Base-by-base conservation (phyloP, 169 alveolate genomes). In the Plasmodium inui region DNA sequence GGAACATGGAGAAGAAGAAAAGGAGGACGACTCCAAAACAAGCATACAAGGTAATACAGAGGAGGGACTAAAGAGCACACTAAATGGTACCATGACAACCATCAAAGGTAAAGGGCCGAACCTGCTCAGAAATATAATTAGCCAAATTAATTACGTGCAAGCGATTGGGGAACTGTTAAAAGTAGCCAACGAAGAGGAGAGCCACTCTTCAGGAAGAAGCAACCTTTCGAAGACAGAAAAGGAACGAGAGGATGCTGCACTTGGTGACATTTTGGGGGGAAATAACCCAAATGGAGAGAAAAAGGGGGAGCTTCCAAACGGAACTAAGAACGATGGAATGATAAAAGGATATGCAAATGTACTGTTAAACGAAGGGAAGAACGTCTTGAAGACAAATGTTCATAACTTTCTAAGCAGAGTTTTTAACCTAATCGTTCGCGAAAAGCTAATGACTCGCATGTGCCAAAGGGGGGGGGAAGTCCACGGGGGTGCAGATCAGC, bases 401-500 rank as follows among this genome's bases (percentile, higher is more conserved):
- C 53, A 46, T 26, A 34, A 22, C 5, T 76, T 74, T 34, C 67
- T 86, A 32, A 86, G 70, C 37, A 86, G 86, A 55, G 61, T 86
- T 10, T 86, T 86, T 34, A 74, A 86, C 34, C 41, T 86, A 57
- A 74, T 86, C 28, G 44, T 76, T 22, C 39, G 84, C 14, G 93
- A 86, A 74, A 86, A 86, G 80, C 14, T 86, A 74, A 74, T 86
- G 78, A 53, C 37, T 34, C 61, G 46, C n/a, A 8, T 86, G 79
- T 86, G 93, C 46, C n/a, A 72, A 5, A 50, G 14, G 6, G 81
- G 41, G 61, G 80, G 37, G 12, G 89, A 82, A 28, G 10, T n/a
- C n/a, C n/a, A n/a, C n/a, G n/a, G n/a, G n/a, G n/a, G n/a, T n/a
- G n/a, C n/a, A n/a, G n/a, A 46, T 22, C 14, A 7, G 55, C 9